Conservation (phyloP, 441 rosid species). For the Hura crepitans region DNA sequence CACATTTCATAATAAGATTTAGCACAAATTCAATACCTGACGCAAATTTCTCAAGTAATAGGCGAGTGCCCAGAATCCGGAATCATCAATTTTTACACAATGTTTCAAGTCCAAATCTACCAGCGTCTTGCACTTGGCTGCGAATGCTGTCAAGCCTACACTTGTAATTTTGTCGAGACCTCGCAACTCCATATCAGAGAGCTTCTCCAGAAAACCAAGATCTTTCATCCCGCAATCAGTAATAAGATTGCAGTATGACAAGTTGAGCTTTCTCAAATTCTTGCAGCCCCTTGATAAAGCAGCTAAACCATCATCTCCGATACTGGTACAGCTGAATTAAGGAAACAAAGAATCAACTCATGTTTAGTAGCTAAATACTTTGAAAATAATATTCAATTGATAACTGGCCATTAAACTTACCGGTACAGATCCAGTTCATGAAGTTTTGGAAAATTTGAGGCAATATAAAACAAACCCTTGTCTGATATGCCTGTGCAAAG, state of each 20-base stretch:
- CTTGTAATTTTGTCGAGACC: conserved; percentile 54
- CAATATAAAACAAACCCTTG: conserved; percentile 58
- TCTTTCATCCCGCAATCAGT: conserved; percentile 60
- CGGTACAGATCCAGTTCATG: conserved; percentile 77
- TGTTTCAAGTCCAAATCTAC: conserved; percentile 67
- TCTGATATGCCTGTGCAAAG: conserved; percentile 64
- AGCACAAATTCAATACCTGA: conserved; percentile 46
- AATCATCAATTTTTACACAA: conserved; percentile 65
- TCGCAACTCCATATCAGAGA: conserved; percentile 66
- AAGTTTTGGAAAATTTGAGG: conserved; percentile 58
- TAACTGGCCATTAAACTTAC: conserved; percentile 32
- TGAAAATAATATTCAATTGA: conserved; percentile 7
- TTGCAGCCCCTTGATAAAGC: conserved; percentile 70
- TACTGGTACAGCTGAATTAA: conserved; percentile 48
- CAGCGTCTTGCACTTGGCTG: conserved; percentile 52
- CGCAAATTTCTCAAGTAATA: conserved; percentile 60
- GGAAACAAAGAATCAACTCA: conserved; percentile 15
- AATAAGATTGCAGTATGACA: conserved; percentile 66
- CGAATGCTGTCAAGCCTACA: conserved; percentile 56
- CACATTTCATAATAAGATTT: neutral
- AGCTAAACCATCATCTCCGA: conserved; percentile 74
- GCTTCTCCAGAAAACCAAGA: conserved; percentile 49
- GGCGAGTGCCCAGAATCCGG: conserved; percentile 74
- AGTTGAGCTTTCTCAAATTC: conserved; percentile 64
- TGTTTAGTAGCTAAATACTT: neutral